These are phyloP conservation scores for Lepiota subincarnata DNA, from an alignment of 768 basidiomycete genomes.

Conservation along the genomic window DNA sequence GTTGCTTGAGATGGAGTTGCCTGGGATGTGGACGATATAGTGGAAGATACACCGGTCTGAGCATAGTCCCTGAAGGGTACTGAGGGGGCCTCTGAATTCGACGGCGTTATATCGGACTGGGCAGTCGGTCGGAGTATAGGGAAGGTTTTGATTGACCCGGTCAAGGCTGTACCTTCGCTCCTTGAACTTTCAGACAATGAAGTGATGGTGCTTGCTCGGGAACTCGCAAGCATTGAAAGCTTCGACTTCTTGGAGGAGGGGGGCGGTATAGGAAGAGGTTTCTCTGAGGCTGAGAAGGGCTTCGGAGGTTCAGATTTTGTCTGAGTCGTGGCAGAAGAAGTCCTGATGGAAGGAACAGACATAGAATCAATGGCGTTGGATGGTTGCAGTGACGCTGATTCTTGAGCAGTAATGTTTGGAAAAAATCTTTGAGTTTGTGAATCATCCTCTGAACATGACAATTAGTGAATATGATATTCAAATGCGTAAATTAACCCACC, in stretches of 20 bases:
- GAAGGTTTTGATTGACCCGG: constrained; percentile 70
- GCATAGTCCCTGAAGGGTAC: constrained; percentile 22
- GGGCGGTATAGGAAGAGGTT: constrained; percentile 17
- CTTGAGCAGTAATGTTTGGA: not conserved
- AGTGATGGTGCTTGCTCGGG: constrained; percentile 47
- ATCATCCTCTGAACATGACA: not conserved
- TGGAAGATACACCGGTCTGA: constrained; percentile 16
- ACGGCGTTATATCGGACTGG: constrained; percentile 17
- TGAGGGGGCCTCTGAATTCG: constrained; percentile 31
- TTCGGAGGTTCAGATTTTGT: constrained; percentile 1
- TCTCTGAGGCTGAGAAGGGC: constrained; percentile 10
- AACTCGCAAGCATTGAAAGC: constrained; percentile 63
- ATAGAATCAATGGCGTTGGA: not conserved
- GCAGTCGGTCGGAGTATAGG: constrained; percentile 39
- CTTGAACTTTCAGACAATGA: constrained; percentile 47
- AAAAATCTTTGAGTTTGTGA: constrained; percentile 9
- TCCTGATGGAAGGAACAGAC: constrained; percentile 35
- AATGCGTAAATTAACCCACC: constrained; percentile 33
- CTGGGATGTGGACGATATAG: constrained; percentile 2
- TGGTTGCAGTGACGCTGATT: not conserved
- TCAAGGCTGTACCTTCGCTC: constrained; percentile 48
- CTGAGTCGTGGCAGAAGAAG: constrained; percentile 7
- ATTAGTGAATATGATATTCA: not conserved
- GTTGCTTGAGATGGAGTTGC: constrained; percentile 19
- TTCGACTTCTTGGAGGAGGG: constrained; percentile 54